Percentiles rank a stretch among this genome's conserved stretches.
Conservation (phyloP, 169 alveolate genomes). For the Pseudocohnilembus persalinus region DNA sequence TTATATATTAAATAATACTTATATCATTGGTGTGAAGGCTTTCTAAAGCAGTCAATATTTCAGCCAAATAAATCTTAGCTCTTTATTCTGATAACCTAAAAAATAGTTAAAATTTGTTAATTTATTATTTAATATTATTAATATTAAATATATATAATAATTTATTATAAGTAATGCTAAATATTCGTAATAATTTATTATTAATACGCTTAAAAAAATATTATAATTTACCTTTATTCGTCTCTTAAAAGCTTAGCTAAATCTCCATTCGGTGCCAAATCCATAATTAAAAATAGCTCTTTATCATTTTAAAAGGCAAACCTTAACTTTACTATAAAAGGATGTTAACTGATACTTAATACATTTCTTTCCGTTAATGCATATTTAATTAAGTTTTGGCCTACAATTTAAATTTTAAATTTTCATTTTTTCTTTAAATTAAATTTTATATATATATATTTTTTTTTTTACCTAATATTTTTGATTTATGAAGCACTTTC, state of each 20-base stretch:
- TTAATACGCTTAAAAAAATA: no score
- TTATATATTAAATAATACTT: no score
- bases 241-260: slow-evolving; percentile 46
- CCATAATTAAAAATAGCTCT: slow-evolving; percentile 79
- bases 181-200: no score
- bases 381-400: slow-evolving; percentile 76
- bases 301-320: slow-evolving; percentile 81
- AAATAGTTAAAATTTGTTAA: neutral
- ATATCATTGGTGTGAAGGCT: neutral
- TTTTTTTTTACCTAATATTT: neutral
- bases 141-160: no score
- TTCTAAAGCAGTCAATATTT: neutral
- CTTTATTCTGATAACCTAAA: neutral
- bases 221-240: slow-evolving; percentile 7
- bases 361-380: slow-evolving; percentile 89
- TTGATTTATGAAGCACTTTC: slow-evolving; percentile 47
- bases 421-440: slow-evolving; percentile 44
- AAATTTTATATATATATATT: no score
- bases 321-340: slow-evolving; percentile 79
- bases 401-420: slow-evolving; percentile 58
- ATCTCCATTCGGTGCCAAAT: slow-evolving; percentile 34
- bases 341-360: slow-evolving; percentile 72
- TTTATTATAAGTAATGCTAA: no score
- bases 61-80: neutral
- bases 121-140: no score